Conservation (phyloP, 352 stramenopile genomes). For the Globisporangium ultimum region DNA sequence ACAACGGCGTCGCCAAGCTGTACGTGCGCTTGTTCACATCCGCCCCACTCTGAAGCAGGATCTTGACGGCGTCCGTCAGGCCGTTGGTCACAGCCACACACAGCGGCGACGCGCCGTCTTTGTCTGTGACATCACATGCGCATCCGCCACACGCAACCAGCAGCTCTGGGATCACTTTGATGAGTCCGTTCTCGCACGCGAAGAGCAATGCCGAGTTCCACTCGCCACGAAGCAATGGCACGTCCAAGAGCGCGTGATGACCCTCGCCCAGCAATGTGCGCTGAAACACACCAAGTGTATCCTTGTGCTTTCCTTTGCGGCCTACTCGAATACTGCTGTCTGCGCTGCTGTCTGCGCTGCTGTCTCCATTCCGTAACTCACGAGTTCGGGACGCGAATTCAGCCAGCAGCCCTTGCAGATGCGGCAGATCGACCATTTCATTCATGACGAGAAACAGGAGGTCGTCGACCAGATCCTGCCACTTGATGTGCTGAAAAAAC, state of each 20-base stretch:
- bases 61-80: constrained; percentile 32
- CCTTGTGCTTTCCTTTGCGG: not conserved
- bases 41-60: constrained; percentile 43
- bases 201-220: constrained; percentile 52
- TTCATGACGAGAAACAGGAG: constrained; percentile 55
- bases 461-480: constrained; percentile 41
- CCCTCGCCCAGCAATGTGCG: constrained; percentile 35
- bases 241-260: constrained; percentile 40
- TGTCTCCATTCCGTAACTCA: not conserved
- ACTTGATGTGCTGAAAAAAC: constrained; percentile 45
- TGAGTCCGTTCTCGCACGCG: constrained; percentile 56
- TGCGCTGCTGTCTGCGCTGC: not conserved
- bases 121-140: constrained; percentile 64
- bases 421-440: constrained; percentile 57
- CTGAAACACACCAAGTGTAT: constrained; percentile 32
- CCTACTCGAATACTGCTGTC: not conserved
- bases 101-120: constrained; percentile 52
- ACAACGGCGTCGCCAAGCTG: constrained; percentile 68
- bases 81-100: constrained; percentile 62
- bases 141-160: constrained; percentile 21
- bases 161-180: constrained; percentile 39
- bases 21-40: constrained; percentile 63
- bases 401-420: constrained; percentile 45
- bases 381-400: constrained; percentile 39
- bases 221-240: constrained; percentile 41